Evolutionary conservation across 2,329 filamentous ascomycete genomes (phyloP), one percentile per base, ranked within the genome.

Genomic region (Sporothrix euskadiensis): DNA sequence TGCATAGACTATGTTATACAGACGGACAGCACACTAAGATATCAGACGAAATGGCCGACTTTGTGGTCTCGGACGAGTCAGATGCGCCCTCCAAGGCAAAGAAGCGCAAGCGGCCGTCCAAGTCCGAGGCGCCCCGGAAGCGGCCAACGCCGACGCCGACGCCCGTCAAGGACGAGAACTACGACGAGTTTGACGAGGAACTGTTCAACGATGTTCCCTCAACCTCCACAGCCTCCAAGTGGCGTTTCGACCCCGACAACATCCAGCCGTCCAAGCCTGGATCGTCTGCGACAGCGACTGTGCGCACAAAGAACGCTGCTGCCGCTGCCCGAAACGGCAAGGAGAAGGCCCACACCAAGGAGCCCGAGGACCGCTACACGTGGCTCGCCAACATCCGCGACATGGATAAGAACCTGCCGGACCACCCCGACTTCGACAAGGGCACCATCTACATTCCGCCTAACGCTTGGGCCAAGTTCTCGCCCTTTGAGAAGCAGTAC

Each of bases 401-500:
- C 81, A 93, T 94, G 68, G 94, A 98, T 78, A 90, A 91, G 71
- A 90, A 97, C 78, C 88, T 91, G 0, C 88, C 89, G 0, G 91
- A 88, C 10, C 90, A 98, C 80, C 91, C 94, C 0, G 95, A 99
- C 73, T 97, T 95, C 78, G 94, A 99, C 78, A 93, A 94, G 9
- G 88, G 93, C 26, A 97, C 94, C 0, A 87, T 99, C n/a, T 97
- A 91, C 81, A 92, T 99, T 47, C 96, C 96, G 0, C 92, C 93
- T 0, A 80, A 85, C 47, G 93, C 94, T 0, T 97, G 91, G 90
- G 83, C 84, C 41, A 91, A 92, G 35, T 98, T 99, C 80, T 97
- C 94, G 0, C 89, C 95, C 0, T 99, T 99, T 76, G 96, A 99
- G 82, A 97, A 94, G 81, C 96, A 99, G 80, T 99, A 99, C 81